Conservation (phyloP, 352 stramenopile species). For the Globisporangium nagaii region DNA sequence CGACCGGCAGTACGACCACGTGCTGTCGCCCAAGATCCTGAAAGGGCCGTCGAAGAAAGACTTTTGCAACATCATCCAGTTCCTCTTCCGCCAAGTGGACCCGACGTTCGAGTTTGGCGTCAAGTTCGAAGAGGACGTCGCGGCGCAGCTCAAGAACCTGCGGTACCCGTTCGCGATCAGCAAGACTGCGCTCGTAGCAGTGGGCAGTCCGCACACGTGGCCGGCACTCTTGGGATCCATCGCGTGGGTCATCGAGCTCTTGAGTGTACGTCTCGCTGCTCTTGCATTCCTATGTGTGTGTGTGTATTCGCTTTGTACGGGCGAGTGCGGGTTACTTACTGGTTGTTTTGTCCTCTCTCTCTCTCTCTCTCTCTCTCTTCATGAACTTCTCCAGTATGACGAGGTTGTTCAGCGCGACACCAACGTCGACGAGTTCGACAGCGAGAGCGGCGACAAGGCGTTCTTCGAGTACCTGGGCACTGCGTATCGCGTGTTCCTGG, state of each 20-base stretch:
- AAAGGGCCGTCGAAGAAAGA: constrained; percentile 94
- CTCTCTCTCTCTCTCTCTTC: neutral
- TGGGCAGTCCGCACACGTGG: constrained; percentile 95
- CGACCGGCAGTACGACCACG: constrained; percentile 89
- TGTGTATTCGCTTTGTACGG: neutral
- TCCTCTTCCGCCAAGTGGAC: constrained; percentile 95
- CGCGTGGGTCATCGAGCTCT: constrained; percentile 95
- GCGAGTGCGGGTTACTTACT: constrained; percentile 3
- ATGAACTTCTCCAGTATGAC: constrained; percentile 64
- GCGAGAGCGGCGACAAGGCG: constrained; percentile 77
- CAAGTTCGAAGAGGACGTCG: constrained; percentile 80
- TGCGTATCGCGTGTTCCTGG: constrained; percentile 92
- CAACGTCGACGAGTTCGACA: constrained; percentile 52
- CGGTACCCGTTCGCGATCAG: constrained; percentile 96
- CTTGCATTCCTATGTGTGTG: no score
- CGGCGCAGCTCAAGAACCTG: constrained; percentile 61
- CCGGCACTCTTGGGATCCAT: constrained; percentile 93
- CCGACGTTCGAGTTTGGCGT: constrained; percentile 77
- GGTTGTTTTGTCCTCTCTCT: neutral
- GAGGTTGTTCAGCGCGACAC: constrained; percentile 61
- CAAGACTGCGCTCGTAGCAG: constrained; percentile 93
- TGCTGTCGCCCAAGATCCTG: constrained; percentile 88
- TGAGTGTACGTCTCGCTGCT: constrained; percentile 64
- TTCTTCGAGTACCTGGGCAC: constrained; percentile 95
- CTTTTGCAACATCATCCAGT: constrained; percentile 96